Base-by-base conservation (phyloP, 1,284 basidiomycete species). In the Tetrapyrgos nigripes region DNA sequence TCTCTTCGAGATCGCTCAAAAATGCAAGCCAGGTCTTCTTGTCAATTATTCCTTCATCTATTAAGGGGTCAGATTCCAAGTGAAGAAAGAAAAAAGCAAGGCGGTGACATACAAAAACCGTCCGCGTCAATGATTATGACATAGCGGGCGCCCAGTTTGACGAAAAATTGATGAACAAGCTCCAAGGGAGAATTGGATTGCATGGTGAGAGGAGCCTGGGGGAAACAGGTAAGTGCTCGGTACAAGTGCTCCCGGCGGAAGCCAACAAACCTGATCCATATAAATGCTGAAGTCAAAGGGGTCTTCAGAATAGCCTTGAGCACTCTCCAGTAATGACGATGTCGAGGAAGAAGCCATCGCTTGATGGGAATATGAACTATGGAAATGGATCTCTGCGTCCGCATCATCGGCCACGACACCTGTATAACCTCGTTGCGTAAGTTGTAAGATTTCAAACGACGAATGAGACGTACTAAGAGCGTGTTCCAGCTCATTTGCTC, bases 11-110 rank as follows among this genome's bases (percentile, higher is more conserved):
- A 67, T 88, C 84, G 53, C 80, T 84, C 31, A 96, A 76, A 77
- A 96, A 96, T 5, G 83, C 88, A 24, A 96, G 82, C 93, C 94
- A 97, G 1, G 86, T 86, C 76, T 96, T 96, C 82, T 97, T 97
- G 73, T 96, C 92, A 59, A 98, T 91, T 10, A 96, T 81, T 5
- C 96, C 96, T 68, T 91, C 88, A 69, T 96, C 91, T 93, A 64
- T 19, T 37, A 45, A 48, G 23, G 40, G 35, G 61, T 49, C 21
- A 28, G 45, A 44, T 61, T 40, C 11, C 62, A 61, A 19, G 49
- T 50, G 44, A 17, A 33, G 43, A 23, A 17, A 59, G 40, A 53
- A 31, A 37, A 44, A 26, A 46, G 53, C 37, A 46, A 37, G 6
- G 17, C n/a, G n/a, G n/a, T 24, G n/a, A 82, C 91, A 71, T 67